Evolutionary conservation across 2,329 filamentous ascomycete genomes (phyloP).

Genomic region (Colletotrichum kahawae): DNA sequence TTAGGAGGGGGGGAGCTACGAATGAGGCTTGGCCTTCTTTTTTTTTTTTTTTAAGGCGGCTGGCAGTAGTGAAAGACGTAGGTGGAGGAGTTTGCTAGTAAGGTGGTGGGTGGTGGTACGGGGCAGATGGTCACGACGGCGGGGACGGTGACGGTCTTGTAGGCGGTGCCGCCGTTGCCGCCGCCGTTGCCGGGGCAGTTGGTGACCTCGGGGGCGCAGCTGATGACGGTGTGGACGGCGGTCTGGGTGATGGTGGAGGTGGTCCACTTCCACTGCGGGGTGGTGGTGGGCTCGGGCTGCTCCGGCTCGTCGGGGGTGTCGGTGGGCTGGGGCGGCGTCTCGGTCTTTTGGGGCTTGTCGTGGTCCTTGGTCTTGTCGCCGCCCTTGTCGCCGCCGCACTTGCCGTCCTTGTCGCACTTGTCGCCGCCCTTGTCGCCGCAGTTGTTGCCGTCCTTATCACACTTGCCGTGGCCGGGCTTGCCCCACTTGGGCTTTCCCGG

Average conservation of each 20-base stretch:
- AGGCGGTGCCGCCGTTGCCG: slow-evolving; percentile 29
- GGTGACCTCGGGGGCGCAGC: slow-evolving; percentile 38
- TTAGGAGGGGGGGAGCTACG: too few relatives aligned
- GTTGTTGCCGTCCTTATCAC: slow-evolving; percentile 1
- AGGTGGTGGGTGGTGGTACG: too few relatives aligned
- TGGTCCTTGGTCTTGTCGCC: not conserved
- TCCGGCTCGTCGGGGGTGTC: not conserved
- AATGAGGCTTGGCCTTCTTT: too few relatives aligned
- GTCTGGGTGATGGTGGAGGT: slow-evolving; percentile 48
- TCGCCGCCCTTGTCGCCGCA: not conserved
- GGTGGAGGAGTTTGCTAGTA: too few relatives aligned
- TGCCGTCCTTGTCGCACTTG: not conserved
- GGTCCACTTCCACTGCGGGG: slow-evolving; percentile 38
- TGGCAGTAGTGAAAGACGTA: too few relatives aligned
- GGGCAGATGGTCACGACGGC: slow-evolving; percentile 51
- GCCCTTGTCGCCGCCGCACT: not conserved
- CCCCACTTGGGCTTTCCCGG: slow-evolving; percentile 28
- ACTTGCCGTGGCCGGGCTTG: slow-evolving; percentile 10
- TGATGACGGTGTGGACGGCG: slow-evolving; percentile 41
- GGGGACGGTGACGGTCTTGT: slow-evolving; percentile 42
- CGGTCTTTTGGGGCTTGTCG: not conserved
- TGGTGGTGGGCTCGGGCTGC: slow-evolving; percentile 18
- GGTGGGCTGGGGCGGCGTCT: not conserved
- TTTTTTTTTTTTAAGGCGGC: too few relatives aligned
- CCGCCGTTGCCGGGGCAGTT: slow-evolving; percentile 39